Evolutionary conservation across 2,329 filamentous ascomycete genomes (phyloP).

Genomic region (Zymoseptoria ardabiliae): DNA sequence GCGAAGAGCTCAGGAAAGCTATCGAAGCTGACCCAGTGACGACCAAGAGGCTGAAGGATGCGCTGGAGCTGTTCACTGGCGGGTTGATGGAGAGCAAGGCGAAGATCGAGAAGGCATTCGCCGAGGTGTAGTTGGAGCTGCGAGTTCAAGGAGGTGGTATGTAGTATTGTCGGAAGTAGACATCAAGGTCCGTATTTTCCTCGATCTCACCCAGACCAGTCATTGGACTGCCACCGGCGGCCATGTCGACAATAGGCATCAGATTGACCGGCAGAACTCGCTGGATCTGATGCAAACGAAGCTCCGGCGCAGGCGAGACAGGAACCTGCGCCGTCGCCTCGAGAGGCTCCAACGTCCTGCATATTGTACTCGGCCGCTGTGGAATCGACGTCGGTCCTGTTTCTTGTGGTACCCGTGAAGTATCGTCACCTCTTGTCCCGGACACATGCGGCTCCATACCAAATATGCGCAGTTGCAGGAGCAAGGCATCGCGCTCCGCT

Average conservation of each 20-base stretch:
- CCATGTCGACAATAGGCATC: background rate
- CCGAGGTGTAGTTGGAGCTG: background rate
- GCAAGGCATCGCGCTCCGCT: constrained; percentile 4
- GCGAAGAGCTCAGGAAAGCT: constrained; percentile 11
- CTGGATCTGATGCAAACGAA: background rate
- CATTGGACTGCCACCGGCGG: background rate
- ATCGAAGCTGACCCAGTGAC: constrained; percentile 15
- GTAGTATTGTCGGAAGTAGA: constrained; percentile 2
- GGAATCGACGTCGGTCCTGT: background rate
- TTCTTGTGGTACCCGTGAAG: background rate
- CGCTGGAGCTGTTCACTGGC: constrained; percentile 14
- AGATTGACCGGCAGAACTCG: background rate
- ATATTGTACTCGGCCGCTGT: background rate
- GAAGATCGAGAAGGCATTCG: constrained; percentile 14
- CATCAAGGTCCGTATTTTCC: background rate
- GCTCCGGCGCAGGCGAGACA: background rate
- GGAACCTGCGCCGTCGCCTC: background rate
- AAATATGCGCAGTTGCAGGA: background rate
- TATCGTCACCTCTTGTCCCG: background rate
- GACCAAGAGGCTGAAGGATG: constrained; percentile 14
- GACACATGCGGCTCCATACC: background rate
- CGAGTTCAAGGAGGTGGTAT: background rate
- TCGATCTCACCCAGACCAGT: background rate
- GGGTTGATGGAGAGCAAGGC: constrained; percentile 16
- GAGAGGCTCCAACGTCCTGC: background rate